Base-by-base conservation (phyloP, 202 grass and related monocot genomes). In the Hordeum pubiflorum region DNA sequence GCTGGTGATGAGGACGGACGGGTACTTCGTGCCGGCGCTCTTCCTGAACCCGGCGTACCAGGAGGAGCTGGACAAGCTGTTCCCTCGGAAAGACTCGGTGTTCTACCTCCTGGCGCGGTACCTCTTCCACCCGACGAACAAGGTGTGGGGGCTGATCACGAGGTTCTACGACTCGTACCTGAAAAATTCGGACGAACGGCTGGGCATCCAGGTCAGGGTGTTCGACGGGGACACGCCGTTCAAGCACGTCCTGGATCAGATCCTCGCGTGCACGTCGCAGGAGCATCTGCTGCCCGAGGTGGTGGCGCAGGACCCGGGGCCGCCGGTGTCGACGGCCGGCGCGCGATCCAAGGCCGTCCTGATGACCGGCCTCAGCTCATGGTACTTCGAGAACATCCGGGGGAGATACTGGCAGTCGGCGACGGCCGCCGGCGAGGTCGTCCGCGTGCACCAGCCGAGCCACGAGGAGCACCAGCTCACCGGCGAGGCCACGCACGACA, bases 131-230 rank as follows among this genome's bases (percentile, higher is more conserved):
- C 92, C 95, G 1, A 77, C 90, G 1, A 93, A 98, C 80, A 15
- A 74, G 11, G 90, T 94, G 0, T 98, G 95, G 95, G 95, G 95
- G 2, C 37, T 90, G 6, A 81, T 95, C 73, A 90, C 77, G 6
- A 92, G 92, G 76, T 98, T 93, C 81, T 85, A 94, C 72, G 14
- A 89, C 4, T 81, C 94, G 10, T 97, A 97, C 89, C 52, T 94
- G 14, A 84, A 58, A 0, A 50, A 52, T 0, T 44, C 88, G 0
- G 92, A 92, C n/a, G 88, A 93, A 15, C 78, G 17, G 2, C 10
- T 98, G 29, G 95, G 95, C 14, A 81, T 98, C 48, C 92, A 98
- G 63, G 50, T 93, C 20, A 91, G 95, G 66, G 88, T 98, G 54
- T 98, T 98, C 40, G 85, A 93, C 39, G 83, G 78, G 0, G 84